Evolutionary conservation across 345 rosid genomes (phyloP).

Genomic region (Geranium rotundifolium): DNA sequence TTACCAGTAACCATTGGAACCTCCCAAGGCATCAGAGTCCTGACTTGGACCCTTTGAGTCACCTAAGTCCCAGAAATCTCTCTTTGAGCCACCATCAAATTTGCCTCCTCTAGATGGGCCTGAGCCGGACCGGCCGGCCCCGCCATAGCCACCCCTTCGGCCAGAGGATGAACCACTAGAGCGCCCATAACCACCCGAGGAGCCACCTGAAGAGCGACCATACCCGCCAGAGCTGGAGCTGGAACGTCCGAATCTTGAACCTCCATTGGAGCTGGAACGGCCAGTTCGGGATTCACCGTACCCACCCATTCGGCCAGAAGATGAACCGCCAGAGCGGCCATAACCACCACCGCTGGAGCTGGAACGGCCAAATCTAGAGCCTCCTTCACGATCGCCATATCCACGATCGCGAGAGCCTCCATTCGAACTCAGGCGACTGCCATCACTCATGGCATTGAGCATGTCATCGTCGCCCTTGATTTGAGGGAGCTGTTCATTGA

Average conservation of each 20-base stretch:
- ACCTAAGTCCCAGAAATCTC: too few relatives aligned
- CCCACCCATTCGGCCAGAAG: too few relatives aligned
- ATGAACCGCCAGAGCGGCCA: constrained; percentile 20
- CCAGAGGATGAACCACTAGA: background rate
- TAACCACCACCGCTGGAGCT: constrained; percentile 25
- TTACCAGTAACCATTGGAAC: too few relatives aligned
- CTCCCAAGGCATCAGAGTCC: too few relatives aligned
- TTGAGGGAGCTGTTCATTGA: constrained; percentile 49
- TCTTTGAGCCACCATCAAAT: too few relatives aligned
- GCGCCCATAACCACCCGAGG: background rate
- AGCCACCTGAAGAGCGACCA: constrained; percentile 9
- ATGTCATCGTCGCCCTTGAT: constrained; percentile 45
- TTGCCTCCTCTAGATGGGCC: too few relatives aligned
- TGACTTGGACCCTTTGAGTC: too few relatives aligned
- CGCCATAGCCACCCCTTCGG: background rate
- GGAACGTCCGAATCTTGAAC: constrained; percentile 30
- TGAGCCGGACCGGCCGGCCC: too few relatives aligned
- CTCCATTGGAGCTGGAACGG: constrained; percentile 33
- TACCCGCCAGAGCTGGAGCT: constrained; percentile 18
- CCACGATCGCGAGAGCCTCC: constrained; percentile 12
- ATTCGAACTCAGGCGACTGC: constrained; percentile 15
- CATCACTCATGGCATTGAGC: constrained; percentile 27
- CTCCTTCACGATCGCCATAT: constrained; percentile 7
- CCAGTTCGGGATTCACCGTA: constrained; percentile 24
- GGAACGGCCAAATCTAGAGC: constrained; percentile 20